Evolutionary conservation across 116 monocot species (phyloP), one percentile per base, ranked within the genome.

Genomic region (Posidonia oceanica): DNA sequence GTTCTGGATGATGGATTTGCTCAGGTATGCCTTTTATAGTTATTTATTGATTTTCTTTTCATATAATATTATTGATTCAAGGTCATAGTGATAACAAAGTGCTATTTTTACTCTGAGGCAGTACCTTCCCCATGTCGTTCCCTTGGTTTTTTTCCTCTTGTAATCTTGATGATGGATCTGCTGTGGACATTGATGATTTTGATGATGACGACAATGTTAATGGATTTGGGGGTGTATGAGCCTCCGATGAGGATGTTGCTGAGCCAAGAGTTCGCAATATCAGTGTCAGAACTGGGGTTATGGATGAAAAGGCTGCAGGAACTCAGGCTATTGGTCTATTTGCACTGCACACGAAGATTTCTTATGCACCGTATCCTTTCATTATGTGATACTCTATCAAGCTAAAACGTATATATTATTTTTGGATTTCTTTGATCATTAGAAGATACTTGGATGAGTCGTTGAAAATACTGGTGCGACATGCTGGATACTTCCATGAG

Each of bases 271-370:
- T 92, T 61, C 85, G 87, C 68, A 97, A 92, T 83, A 89, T 97
- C 70, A 97, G 97, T 69, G 78, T 97, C 51, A 87, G 97, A 71
- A 92, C 97, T 59, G 92, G 97, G 13, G 80, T 97, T n/a, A 74
- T 97, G 80, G 97, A 97, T 82, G 97, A 97, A 76, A 97, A 97
- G 68, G 97, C 92, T 75, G 92, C 97, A 53, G 93, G 89, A 59
- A 89, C 93, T 11, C 97, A 97, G 57, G 89, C 97, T 70, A 89
- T 97, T 82, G 97, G 97, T 52, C 83, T 82, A 56, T 90, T 92
- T 75, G 93, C 93, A 16, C 84, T 97, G 54, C 89, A 97, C 72
- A 87, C 97, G 40, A 92, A 92, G 74, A 74, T 39, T 63, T 79
- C 79, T 63, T 97, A 80, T 80, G 85, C 87, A 71, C 92, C 93